These are phyloP conservation scores for Pleurotus pulmonarius DNA, from an alignment of 768 basidiomycete genomes.

Conservation along the genomic window DNA sequence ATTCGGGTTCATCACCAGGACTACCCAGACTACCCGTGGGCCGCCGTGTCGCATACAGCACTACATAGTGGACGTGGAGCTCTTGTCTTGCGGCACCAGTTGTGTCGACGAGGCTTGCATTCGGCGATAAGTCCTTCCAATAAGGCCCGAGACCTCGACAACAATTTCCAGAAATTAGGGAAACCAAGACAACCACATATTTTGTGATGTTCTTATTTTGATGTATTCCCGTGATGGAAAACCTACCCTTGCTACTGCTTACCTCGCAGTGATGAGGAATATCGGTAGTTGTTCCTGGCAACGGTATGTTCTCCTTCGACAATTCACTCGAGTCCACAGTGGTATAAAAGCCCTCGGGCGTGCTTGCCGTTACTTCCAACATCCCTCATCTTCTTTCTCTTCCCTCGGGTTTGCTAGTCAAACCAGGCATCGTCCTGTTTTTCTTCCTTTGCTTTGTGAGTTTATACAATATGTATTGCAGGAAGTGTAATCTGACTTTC, in stretches of 20 bases:
- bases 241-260: not conserved
- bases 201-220: slow-evolving; percentile 1
- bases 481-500: not conserved
- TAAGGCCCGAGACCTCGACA: not conserved
- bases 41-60: no score
- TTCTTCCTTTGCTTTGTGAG: slow-evolving; percentile 23
- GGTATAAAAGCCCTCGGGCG: not conserved
- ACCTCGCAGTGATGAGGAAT: not conserved
- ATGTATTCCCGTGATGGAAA: not conserved
- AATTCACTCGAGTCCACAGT: not conserved
- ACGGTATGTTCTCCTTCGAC: no score
- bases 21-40: no score
- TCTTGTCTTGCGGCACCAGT: no score
- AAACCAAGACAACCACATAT: not conserved
- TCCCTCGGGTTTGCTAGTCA: slow-evolving; percentile 37
- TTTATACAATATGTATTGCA: slow-evolving; percentile 18
- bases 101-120: no score
- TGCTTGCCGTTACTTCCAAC: no score
- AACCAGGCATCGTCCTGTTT: slow-evolving; percentile 50
- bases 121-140: not conserved
- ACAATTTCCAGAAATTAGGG: slow-evolving; percentile 4
- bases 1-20: no score
- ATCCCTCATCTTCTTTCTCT: slow-evolving; percentile 16
- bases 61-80: no score
- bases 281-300: no score